Conservation (phyloP, 2,329 filamentous ascomycete species). For the Triangularia setosa region DNA sequence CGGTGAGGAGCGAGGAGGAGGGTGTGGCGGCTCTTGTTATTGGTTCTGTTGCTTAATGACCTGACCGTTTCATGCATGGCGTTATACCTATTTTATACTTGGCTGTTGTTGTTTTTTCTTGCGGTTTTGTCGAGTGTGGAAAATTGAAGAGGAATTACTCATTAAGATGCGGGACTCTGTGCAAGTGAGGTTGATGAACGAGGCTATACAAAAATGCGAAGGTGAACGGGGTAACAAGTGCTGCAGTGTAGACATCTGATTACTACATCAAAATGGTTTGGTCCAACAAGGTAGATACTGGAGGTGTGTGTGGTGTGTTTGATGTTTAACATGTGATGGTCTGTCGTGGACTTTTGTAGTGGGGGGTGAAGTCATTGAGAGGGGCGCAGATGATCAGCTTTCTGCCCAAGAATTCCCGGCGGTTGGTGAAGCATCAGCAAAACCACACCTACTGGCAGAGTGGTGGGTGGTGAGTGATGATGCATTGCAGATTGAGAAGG, state of each 20-base stretch:
- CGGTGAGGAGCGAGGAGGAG: slow-evolving; percentile 86
- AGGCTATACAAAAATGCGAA: neutral
- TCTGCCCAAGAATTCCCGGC: neutral
- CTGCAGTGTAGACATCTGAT: neutral
- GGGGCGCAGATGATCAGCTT: neutral
- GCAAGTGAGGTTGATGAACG: neutral
- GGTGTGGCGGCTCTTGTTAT: slow-evolving; percentile 81
- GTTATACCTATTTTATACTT: slow-evolving; percentile 17
- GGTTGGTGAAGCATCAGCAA: neutral
- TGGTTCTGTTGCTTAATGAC: slow-evolving; percentile 70
- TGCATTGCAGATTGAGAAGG: slow-evolving; percentile 1
- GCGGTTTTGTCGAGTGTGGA: slow-evolving; percentile 12
- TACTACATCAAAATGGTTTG: neutral
- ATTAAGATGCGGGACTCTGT: neutral
- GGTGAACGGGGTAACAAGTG: too few relatives aligned
- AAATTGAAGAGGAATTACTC: slow-evolving; percentile 19
- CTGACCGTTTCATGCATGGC: slow-evolving; percentile 24
- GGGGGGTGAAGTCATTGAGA: neutral
- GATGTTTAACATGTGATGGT: neutral
- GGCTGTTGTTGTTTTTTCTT: neutral
- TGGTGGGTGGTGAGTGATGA: neutral
- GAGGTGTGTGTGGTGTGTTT: neutral
- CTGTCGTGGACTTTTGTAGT: neutral
- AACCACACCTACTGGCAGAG: neutral
- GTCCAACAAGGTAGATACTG: neutral